Base-by-base conservation (phyloP, 176 grass and related monocot species). In the Phoenix roebelenii region DNA sequence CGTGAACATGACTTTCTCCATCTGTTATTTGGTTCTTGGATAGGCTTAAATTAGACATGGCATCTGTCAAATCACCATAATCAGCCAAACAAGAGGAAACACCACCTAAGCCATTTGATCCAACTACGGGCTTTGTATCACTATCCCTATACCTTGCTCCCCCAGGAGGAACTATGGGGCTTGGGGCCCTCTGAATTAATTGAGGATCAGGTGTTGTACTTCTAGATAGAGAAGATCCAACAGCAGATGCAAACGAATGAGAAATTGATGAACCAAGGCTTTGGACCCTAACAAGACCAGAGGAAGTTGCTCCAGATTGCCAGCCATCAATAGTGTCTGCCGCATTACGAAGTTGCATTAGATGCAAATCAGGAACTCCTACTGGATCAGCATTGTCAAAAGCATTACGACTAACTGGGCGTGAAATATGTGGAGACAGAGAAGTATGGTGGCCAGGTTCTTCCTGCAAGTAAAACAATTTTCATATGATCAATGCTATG, bases 231-330 rank as follows among this genome's bases (percentile, higher is more conserved):
- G 35, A 44, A 44, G 35, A 44, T 12, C 35, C 35, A 44, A 44
- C 35, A 44, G 35, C 35, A 44, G 35, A 44, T 44, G 35, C 26
- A 60, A 48, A 51, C 12, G 69, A 60, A 29, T 57, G 66, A 22
- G 66, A 69, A 22, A 58, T 69, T 17, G 35, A 44, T 44, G 66
- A 69, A 30, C 49, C 49, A 61, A 72, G 22, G 7, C 48, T 61
- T 49, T 49, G 35, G 49, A 30, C 24, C 57, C 69, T 72, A 53
- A 35, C 48, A 60, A 72, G 23, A 17, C 69, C 51, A 23, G 69
- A 25, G 2, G 44, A 28, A 60, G 56, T 50, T 50, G 39, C n/a
- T n/a, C 69, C 58, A 25, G 12, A 51, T 72, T 72, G 69, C 49
- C 26, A 12, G 15, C 18, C 23, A 61, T 22, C 39, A 30, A 59